These are phyloP conservation scores for Periglandula ipomoeae DNA, from an alignment of 2,329 filamentous ascomycete species.

Conservation along the genomic window DNA sequence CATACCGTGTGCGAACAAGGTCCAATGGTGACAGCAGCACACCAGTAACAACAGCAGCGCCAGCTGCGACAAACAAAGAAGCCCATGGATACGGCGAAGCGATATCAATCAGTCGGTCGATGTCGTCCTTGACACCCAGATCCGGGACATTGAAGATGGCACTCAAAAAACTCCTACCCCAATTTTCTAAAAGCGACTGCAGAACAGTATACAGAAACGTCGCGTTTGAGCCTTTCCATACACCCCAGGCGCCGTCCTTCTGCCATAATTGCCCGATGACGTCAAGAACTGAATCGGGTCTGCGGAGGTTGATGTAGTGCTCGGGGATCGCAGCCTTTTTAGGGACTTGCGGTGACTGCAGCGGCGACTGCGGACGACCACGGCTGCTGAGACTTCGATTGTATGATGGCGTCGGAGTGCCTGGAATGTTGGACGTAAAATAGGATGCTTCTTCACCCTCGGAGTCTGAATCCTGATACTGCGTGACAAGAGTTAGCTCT, in stretches of 20 bases:
- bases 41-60: conserved; percentile 61
- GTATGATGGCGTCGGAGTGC: conserved; percentile 41
- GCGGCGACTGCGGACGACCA: conserved; percentile 22
- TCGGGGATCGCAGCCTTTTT: conserved; percentile 26
- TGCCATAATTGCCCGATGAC: conserved; percentile 82
- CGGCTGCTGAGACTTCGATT: conserved; percentile 22
- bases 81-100: conserved; percentile 75
- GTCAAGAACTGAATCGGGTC: conserved; percentile 73
- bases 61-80: conserved; percentile 63
- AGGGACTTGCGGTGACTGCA: conserved; percentile 13
- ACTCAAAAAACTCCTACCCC: conserved; percentile 82
- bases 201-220: conserved; percentile 88
- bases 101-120: conserved; percentile 63
- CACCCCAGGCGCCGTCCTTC: conserved; percentile 80
- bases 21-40: conserved; percentile 81
- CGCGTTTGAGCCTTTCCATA: conserved; percentile 90
- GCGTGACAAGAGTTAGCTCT: neutral
- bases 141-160: conserved; percentile 87
- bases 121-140: conserved; percentile 62
- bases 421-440: conserved; percentile 60
- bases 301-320: conserved; percentile 62
- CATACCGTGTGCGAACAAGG: conserved; percentile 65
- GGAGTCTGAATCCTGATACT: conserved; percentile 49
- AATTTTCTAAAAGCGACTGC: conserved; percentile 80
- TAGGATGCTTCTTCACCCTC: conserved; percentile 75